A percentile compares a stretch with the other conserved stretches of the same genome.
These are phyloP conservation scores for Mucor sp. DNA, from an alignment of 371 early-diverging fungal genomes.

Conservation along the genomic window DNA sequence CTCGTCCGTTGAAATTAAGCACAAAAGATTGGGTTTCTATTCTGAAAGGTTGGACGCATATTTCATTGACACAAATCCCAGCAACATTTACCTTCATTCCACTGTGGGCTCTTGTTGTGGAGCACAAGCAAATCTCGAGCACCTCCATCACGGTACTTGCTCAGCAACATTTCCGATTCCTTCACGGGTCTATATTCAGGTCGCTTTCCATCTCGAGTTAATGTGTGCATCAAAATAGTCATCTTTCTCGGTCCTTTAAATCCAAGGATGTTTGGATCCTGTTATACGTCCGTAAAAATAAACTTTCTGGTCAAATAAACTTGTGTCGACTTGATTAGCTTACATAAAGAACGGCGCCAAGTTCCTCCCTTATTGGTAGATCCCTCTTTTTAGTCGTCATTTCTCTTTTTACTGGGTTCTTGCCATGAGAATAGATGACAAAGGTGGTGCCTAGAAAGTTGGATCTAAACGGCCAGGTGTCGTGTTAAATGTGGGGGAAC, in stretches of 20 bases:
- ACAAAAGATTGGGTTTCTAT: slow-evolving; percentile 92
- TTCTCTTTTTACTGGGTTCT: slow-evolving; percentile 53
- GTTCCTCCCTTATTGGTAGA: slow-evolving; percentile 65
- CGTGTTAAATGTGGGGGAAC: background rate
- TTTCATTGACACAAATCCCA: background rate
- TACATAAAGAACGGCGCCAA: slow-evolving; percentile 84
- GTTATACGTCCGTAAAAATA: slow-evolving; percentile 1
- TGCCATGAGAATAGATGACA: slow-evolving; percentile 72
- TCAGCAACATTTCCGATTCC: slow-evolving; percentile 70
- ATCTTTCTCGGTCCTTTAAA: slow-evolving; percentile 93
- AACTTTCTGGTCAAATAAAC: background rate
- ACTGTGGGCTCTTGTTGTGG: slow-evolving; percentile 91
- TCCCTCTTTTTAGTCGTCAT: slow-evolving; percentile 36
- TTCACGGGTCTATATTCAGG: slow-evolving; percentile 60
- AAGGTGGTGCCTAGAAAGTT: slow-evolving; percentile 91
- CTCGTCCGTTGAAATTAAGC: slow-evolving; percentile 94
- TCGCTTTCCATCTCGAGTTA: slow-evolving; percentile 68
- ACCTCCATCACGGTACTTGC: slow-evolving; percentile 59
- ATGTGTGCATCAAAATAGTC: slow-evolving; percentile 80
- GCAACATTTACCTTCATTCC: slow-evolving; percentile 79
- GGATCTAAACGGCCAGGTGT: slow-evolving; percentile 46
- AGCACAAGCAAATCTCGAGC: slow-evolving; percentile 70
- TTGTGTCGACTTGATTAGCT: background rate
- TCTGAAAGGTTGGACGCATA: background rate
- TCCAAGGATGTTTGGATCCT: slow-evolving; percentile 90